These are phyloP conservation scores for Globisporangium acanthophoron DNA, from an alignment of 352 stramenopile species.

Conservation along the genomic window DNA sequence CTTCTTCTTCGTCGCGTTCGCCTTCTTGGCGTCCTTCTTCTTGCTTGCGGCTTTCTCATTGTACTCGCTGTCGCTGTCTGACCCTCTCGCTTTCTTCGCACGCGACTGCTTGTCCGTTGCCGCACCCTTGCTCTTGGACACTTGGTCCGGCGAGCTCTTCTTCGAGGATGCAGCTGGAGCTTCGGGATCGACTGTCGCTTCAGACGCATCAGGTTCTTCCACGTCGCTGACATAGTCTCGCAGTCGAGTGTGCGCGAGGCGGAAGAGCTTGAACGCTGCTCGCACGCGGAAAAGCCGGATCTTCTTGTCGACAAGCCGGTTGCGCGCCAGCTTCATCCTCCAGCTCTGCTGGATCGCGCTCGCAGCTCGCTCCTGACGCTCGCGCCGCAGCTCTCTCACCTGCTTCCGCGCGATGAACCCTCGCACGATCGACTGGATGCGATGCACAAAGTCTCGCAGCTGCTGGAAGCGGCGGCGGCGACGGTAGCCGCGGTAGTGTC, in stretches of 20 bases:
- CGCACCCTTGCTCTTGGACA: not conserved
- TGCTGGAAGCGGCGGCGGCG: slow-evolving; percentile 30
- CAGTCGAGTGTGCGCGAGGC: slow-evolving; percentile 2
- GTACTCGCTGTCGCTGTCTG: slow-evolving; percentile 8
- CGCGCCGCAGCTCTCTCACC: slow-evolving; percentile 23
- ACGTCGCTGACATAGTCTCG: slow-evolving; percentile 1
- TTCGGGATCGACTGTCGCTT: not conserved
- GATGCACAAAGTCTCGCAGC: slow-evolving; percentile 24
- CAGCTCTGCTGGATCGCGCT: slow-evolving; percentile 25
- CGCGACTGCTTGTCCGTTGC: slow-evolving; percentile 3
- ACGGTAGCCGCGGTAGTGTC: slow-evolving; percentile 37
- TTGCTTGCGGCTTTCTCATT: slow-evolving; percentile 3
- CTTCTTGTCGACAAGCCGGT: slow-evolving; percentile 17
- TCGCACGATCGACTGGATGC: slow-evolving; percentile 40
- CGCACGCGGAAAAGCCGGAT: slow-evolving; percentile 27
- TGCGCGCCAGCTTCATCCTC: slow-evolving; percentile 16
- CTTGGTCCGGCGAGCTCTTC: not conserved
- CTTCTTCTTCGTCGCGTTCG: slow-evolving; percentile 1
- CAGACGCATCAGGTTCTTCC: not conserved
- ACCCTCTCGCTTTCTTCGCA: slow-evolving; percentile 2
- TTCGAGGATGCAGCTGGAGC: not conserved
- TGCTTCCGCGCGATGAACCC: slow-evolving; percentile 33
- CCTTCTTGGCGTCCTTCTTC: not conserved
- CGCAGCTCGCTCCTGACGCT: slow-evolving; percentile 24
- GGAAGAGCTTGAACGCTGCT: slow-evolving; percentile 28